Evolutionary conservation across 352 stramenopile species (phyloP).

Genomic region (Phytophthora syringae): DNA sequence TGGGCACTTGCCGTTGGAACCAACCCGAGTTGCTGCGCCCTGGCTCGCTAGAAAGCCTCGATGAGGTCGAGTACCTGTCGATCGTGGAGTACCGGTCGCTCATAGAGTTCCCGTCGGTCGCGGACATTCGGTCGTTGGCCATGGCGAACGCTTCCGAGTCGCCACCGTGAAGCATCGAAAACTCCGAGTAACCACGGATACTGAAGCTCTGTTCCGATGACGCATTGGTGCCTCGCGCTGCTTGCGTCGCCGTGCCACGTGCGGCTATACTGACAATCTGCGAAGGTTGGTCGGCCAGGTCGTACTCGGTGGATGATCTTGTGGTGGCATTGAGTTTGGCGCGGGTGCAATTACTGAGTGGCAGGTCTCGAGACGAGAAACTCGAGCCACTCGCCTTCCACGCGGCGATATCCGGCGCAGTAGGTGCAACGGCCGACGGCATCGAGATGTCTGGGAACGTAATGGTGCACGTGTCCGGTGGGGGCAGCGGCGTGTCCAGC

Average conservation of each 20-base stretch:
- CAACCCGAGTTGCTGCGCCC: slow-evolving; percentile 33
- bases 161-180: slow-evolving; percentile 24
- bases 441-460: slow-evolving; percentile 18
- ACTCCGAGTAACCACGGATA: slow-evolving; percentile 34
- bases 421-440: slow-evolving; percentile 10
- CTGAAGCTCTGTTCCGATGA: slow-evolving; percentile 37
- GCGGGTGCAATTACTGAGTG: slow-evolving; percentile 17
- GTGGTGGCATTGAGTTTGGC: slow-evolving; percentile 31
- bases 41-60: slow-evolving; percentile 33
- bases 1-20: slow-evolving; percentile 21
- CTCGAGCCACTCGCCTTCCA: slow-evolving; percentile 35
- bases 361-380: slow-evolving; percentile 34
- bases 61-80: slow-evolving; percentile 33
- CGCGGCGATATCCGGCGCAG: slow-evolving; percentile 14
- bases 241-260: slow-evolving; percentile 3
- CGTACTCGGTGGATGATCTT: slow-evolving; percentile 33
- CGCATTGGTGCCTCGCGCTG: slow-evolving; percentile 25
- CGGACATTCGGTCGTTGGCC: slow-evolving; percentile 27
- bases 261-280: slow-evolving; percentile 25
- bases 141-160: slow-evolving; percentile 26
- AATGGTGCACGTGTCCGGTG: slow-evolving; percentile 9
- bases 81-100: slow-evolving; percentile 23
- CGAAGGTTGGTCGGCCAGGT: slow-evolving; percentile 24
- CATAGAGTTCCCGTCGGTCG: slow-evolving; percentile 24
- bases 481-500: slow-evolving; percentile 14